Conservation (phyloP, 116 monocot species). For the Papilionanthe hybrid region DNA sequence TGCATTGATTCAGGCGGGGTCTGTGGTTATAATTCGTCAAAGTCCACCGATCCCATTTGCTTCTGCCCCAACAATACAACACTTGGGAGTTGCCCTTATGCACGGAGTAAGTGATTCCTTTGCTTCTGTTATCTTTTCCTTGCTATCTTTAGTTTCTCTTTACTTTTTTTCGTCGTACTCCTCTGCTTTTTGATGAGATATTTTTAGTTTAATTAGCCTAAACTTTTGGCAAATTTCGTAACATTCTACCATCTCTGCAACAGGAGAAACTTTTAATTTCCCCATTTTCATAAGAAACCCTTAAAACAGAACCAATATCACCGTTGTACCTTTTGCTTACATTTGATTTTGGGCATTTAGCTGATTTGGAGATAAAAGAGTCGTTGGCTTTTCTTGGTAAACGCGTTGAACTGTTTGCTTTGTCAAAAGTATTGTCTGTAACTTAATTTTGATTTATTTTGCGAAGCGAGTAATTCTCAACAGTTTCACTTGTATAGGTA, state of each 20-base stretch:
- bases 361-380: not conserved
- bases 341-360: too few relatives aligned
- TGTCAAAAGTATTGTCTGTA: not conserved
- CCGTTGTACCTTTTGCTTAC: not conserved
- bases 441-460: not conserved
- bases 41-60: constrained; percentile 3
- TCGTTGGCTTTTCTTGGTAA: not conserved
- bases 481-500: not conserved
- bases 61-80: constrained; percentile 16
- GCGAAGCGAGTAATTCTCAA: not conserved
- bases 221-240: too few relatives aligned
- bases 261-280: not conserved
- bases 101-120: not conserved
- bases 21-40: constrained; percentile 20
- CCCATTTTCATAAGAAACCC: not conserved
- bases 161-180: not conserved
- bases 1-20: constrained; percentile 31
- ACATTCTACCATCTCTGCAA: not conserved
- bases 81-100: not conserved
- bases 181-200: not conserved
- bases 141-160: not conserved
- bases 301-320: not conserved
- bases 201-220: not conserved
- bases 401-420: not conserved
- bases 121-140: not conserved